These are phyloP conservation scores for Neofusicoccum umdonicola DNA, from an alignment of 2,329 filamentous ascomycete species.

Conservation along the genomic window DNA sequence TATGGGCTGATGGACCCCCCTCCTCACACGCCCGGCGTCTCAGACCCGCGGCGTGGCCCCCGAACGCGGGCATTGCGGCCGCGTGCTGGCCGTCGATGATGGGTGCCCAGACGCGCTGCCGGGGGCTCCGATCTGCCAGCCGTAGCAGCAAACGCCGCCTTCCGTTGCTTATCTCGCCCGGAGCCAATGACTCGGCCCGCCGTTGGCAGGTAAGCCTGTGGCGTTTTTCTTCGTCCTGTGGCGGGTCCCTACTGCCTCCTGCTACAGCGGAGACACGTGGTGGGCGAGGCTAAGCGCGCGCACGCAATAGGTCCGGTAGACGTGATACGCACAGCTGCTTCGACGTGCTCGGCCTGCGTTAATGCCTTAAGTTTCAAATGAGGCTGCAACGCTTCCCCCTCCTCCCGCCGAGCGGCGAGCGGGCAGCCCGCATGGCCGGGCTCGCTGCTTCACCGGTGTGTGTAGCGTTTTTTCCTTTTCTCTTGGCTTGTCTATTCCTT, in stretches of 20 bases:
- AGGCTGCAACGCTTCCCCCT: background rate
- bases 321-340: background rate
- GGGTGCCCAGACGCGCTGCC: background rate
- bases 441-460: background rate
- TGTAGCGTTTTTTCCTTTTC: background rate
- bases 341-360: background rate
- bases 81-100: background rate
- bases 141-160: background rate
- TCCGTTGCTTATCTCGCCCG: slow-evolving; percentile 2
- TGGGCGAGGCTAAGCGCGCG: background rate
- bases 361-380: background rate
- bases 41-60: background rate
- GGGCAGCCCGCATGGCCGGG: background rate
- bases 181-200: background rate
- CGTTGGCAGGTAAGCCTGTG: background rate
- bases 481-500: background rate
- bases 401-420: background rate
- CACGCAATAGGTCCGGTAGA: background rate
- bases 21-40: slow-evolving; percentile 9
- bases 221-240: background rate
- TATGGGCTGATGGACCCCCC: background rate
- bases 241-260: background rate
- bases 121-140: background rate
- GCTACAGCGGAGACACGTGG: background rate
- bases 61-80: background rate